Conservation (phyloP, 106 monocot species). For the Xerophyta viscosa region DNA sequence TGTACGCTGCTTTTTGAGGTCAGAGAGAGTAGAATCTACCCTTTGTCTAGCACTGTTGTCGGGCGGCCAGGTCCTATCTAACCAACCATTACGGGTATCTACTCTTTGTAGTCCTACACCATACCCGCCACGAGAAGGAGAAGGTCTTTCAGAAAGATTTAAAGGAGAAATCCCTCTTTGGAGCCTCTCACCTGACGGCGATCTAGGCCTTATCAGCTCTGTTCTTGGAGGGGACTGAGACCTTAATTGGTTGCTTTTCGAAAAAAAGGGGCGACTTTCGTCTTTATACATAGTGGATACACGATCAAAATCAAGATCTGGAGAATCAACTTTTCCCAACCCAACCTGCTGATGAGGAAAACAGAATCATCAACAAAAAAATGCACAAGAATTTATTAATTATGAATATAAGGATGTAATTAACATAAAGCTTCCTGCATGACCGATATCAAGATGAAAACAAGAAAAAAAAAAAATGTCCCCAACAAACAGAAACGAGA, state of each 20-base stretch:
- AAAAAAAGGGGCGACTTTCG: slow-evolving; percentile 16
- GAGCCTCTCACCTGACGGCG: slow-evolving; percentile 33
- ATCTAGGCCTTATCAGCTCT: slow-evolving; percentile 27
- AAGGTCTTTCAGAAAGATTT: slow-evolving; percentile 22
- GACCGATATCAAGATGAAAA: too few relatives aligned
- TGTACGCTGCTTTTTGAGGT: slow-evolving; percentile 30
- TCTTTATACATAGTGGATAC: slow-evolving; percentile 9
- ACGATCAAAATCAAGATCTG: background rate
- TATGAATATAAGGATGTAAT: too few relatives aligned
- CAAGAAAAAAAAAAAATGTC: too few relatives aligned
- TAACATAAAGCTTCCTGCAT: too few relatives aligned
- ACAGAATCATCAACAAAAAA: too few relatives aligned
- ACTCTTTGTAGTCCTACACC: slow-evolving; percentile 23
- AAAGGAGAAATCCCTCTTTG: slow-evolving; percentile 22
- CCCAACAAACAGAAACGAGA: too few relatives aligned
- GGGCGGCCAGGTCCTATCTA: slow-evolving; percentile 18
- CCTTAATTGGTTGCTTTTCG: slow-evolving; percentile 19
- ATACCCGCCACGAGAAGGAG: slow-evolving; percentile 28
- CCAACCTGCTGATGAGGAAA: slow-evolving; percentile 12
- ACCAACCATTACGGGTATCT: slow-evolving; percentile 26
- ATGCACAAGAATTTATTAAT: too few relatives aligned
- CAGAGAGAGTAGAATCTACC: slow-evolving; percentile 10
- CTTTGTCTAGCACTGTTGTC: slow-evolving; percentile 12
- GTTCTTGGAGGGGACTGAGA: slow-evolving; percentile 29
- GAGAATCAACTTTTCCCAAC: slow-evolving; percentile 16